Evolutionary conservation across 345 rosid species (phyloP), one percentile per base, ranked within the genome.

Genomic region (Cardamine chenopodiifolia): DNA sequence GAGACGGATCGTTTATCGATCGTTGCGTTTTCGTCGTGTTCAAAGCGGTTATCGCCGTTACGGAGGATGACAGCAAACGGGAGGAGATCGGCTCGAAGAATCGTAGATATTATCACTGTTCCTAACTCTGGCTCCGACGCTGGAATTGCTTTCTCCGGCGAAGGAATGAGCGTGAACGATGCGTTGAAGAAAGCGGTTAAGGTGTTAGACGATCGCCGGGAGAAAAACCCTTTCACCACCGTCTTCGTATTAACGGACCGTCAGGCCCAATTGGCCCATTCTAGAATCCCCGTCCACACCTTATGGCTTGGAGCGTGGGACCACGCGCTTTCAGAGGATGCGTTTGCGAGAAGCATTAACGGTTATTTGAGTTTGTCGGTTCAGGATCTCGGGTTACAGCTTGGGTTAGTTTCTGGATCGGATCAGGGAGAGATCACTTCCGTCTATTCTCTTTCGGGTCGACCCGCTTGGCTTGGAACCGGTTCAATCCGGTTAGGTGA

Each of bases 101-200:
- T 88, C 12, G 82, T 93, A 4, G 96, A 93, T 48, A 59, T 74
- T n/a, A 37, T 74, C 4, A 44, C 66, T 17, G 72, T 47, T 19
- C 29, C 77, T 66, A 84, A 85, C 37, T 76, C 88, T 61, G 83
- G 86, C 40, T 74, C 87, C 34, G 86, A 77, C 14, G 68, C 71
- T 29, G 87, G 90, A 26, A 69, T 83, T 4, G 87, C 74, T 9
- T 70, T 74, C 22, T 72, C 82, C 50, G 91, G 91, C 6, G 79
- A 82, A 74, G 86, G 87, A 25, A 87, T 85, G 86, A 81, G 75
- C 44, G 87, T 82, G 2, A 85, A 57, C 78, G 97, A 89, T 83
- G 98, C 97, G 68, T 82, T 91, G 12, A 89, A 89, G 48, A 93
- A 93, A 78, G 97, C 97, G 17, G 91, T 85, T 26, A 89, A 91